Conservation (phyloP, 345 rosid genomes). For the Excoecaria agallocha region DNA sequence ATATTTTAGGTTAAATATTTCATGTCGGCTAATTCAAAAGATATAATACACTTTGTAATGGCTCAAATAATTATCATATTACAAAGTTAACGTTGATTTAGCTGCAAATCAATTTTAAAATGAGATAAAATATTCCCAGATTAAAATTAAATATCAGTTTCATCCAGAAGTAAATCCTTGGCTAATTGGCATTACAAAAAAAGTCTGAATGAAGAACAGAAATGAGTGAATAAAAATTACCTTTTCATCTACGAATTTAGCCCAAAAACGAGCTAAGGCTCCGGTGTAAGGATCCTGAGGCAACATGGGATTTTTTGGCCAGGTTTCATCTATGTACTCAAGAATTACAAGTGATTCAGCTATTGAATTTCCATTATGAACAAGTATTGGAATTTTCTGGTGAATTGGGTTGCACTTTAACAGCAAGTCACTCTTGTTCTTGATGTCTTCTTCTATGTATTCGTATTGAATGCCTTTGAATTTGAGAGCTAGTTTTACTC, state of each 20-base stretch:
- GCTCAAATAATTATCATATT: no score
- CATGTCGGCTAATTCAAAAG: no score
- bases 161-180: no score
- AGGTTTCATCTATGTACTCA: constrained; percentile 1
- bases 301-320: not conserved
- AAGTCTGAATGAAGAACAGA: not conserved
- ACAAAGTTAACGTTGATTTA: no score
- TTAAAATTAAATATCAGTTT: no score
- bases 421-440: not conserved
- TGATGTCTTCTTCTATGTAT: no score
- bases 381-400: not conserved
- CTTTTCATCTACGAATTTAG: not conserved
- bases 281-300: not conserved
- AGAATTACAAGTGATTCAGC: not conserved
- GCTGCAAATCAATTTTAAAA: no score
- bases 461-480: no score
- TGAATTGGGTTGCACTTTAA: not conserved
- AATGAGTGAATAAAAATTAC: not conserved
- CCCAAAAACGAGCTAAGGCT: not conserved
- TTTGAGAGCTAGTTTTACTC: not conserved
- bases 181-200: not conserved
- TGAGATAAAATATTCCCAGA: no score
- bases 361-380: not conserved
- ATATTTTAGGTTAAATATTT: no score
- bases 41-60: no score